Evolutionary conservation across 2,329 filamentous ascomycete species (phyloP).

Genomic region (Penicillium frequentans): DNA sequence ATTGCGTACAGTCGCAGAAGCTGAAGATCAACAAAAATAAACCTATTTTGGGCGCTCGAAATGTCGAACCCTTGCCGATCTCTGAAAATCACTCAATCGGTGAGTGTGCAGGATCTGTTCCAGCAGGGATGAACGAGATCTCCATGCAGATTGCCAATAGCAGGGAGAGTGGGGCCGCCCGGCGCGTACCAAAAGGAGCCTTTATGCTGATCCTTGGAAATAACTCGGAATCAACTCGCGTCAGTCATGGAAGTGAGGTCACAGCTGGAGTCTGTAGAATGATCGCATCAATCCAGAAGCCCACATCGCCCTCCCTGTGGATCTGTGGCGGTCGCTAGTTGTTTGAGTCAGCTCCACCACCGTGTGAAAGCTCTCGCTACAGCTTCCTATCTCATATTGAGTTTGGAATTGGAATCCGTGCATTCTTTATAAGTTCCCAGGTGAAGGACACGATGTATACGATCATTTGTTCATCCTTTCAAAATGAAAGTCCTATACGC

Average conservation of each 20-base stretch:
- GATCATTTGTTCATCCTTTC: neutral
- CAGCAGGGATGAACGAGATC: neutral
- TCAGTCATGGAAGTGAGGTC: neutral
- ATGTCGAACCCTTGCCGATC: neutral
- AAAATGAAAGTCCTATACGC: slow-evolving; percentile 2
- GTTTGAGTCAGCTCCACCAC: neutral
- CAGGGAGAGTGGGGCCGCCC: neutral
- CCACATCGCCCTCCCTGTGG: neutral
- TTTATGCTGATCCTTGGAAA: neutral
- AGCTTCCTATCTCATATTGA: neutral
- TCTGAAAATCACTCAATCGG: neutral
- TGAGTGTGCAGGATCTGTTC: neutral
- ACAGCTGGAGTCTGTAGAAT: neutral
- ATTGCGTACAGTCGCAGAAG: no score
- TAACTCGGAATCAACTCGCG: neutral
- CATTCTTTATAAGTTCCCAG: slow-evolving; percentile 4
- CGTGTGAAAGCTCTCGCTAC: neutral
- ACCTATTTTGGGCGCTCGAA: no score
- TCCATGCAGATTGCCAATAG: neutral
- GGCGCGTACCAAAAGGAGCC: no score
- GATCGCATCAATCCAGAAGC: neutral
- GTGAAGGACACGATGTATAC: neutral
- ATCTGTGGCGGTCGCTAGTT: neutral
- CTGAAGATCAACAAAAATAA: no score
- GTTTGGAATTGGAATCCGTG: neutral